Base-by-base conservation (phyloP, 768 basidiomycete genomes). In the Mycena polygramma region DNA sequence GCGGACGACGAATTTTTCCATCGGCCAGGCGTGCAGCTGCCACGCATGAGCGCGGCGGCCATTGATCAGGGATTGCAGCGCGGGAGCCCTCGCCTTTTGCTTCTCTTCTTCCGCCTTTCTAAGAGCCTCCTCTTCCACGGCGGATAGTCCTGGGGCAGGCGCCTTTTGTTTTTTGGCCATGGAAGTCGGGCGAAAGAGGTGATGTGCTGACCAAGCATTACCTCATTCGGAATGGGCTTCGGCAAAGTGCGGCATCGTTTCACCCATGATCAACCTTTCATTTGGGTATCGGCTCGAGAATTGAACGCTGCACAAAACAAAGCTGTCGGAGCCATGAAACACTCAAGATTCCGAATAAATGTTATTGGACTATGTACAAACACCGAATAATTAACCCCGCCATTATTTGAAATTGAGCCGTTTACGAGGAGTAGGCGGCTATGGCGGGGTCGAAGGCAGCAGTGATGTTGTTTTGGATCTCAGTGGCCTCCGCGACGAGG, bases 11-110 rank as follows among this genome's bases (percentile, higher is more conserved):
- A 78, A 73, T 68, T 82, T 83, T 35, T 81, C 80, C 26, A 80
- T 75, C 10, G 85, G 83, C 83, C 82, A 83, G 54, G 81, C 78
- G 57, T 81, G 80, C 13, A 85, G 74, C 57, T 78, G 75, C 84
- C 83, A 85, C 10, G 83, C 83, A 22, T 74, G 74, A 17, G 82
- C 83, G 57, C 82, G 77, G 10, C 79, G 75, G 51, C 70, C 63
- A 19, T 77, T 80, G 0, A 77, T 73, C 26, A 82, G 68, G 5
- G 77, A 66, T 49, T 83, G 79, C 22, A 77, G 67, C 0, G 82
- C 77, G 20, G 71, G 75, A 52, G 75, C 76, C 57, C 76, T 77
- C 30, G 70, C 66, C 58, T 75, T 77, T 24, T 75, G 68, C 17
- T 51, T 49, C 30, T 52, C 66, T 17, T 59, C 57, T 39, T 67